Percentiles rank a stretch among this genome's conserved stretches.
Evolutionary conservation across 2,329 filamentous ascomycete species (phyloP).

Genomic region (Amauroascus verrucosus): DNA sequence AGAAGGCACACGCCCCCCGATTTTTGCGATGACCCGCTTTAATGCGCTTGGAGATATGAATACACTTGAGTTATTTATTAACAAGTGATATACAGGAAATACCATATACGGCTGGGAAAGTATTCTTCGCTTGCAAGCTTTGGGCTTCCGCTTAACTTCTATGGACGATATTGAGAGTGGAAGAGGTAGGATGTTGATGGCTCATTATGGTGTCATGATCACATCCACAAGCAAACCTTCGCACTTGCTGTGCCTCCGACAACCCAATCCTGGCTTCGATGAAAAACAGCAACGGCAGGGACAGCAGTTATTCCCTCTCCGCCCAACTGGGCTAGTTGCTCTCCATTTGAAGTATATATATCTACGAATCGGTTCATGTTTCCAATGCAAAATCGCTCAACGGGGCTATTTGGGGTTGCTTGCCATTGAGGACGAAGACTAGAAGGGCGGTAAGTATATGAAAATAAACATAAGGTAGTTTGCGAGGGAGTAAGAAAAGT

Average conservation of each 20-base stretch:
- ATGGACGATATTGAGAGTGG: too few species aligned
- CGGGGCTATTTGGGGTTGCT: slow-evolving; percentile 59
- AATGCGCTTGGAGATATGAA: too few species aligned
- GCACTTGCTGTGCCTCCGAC: slow-evolving; percentile 84
- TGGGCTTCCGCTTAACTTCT: too few species aligned
- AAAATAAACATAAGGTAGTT: not conserved
- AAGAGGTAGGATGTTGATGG: too few species aligned
- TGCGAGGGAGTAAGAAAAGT: not conserved
- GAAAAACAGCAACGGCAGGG: slow-evolving; percentile 83
- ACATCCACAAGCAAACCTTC: slow-evolving; percentile 88
- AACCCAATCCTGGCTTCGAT: slow-evolving; percentile 81
- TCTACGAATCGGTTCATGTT: slow-evolving; percentile 99
- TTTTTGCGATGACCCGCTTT: too few species aligned
- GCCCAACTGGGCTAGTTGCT: slow-evolving; percentile 78
- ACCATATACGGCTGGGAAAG: too few species aligned
- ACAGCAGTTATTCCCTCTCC: slow-evolving; percentile 90
- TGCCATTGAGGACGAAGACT: slow-evolving; percentile 84
- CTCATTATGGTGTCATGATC: too few species aligned
- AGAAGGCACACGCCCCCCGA: too few species aligned
- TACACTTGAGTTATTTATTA: too few species aligned
- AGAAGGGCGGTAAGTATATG: slow-evolving; percentile 7
- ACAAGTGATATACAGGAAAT: too few species aligned
- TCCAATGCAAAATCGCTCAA: slow-evolving; percentile 82
- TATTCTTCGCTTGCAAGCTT: too few species aligned
- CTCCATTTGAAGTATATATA: slow-evolving; percentile 69